Evolutionary conservation across 1,284 basidiomycete species (phyloP).

Genomic region (Tylopilus sp.): DNA sequence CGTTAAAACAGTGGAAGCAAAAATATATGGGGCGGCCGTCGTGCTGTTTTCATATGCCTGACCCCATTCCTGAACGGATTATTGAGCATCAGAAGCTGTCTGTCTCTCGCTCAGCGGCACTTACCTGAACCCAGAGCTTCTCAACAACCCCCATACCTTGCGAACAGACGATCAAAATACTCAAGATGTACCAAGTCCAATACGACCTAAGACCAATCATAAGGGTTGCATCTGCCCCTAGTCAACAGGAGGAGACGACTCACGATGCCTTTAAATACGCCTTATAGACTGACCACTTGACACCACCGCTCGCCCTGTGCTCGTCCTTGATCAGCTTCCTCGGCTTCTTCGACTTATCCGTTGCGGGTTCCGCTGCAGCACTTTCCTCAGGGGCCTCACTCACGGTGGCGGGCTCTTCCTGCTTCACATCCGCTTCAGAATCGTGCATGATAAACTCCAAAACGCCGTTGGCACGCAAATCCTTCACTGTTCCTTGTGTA

Average conservation of each 20-base stretch:
- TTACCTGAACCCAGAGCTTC: conserved; percentile 51
- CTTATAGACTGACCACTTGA: conserved; percentile 63
- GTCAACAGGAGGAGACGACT: conserved; percentile 7
- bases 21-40: conserved; percentile 19
- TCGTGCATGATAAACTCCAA: conserved; percentile 46
- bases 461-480: conserved; percentile 46
- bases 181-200: conserved; percentile 46
- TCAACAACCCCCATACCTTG: conserved; percentile 42
- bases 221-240: background rate
- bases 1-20: conserved; percentile 26
- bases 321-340: conserved; percentile 55
- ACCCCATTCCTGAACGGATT: conserved; percentile 41
- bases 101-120: background rate
- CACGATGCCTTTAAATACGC: conserved; percentile 58
- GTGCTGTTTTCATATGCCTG: conserved; percentile 37
- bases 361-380: conserved; percentile 9
- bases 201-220: conserved; percentile 38
- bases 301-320: conserved; percentile 56
- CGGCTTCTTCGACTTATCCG: conserved; percentile 37
- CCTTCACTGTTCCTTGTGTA: conserved; percentile 50
- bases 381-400: conserved; percentile 19
- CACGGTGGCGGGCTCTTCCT: conserved; percentile 13
- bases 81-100: background rate
- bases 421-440: conserved; percentile 22
- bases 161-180: conserved; percentile 32